Base-by-base conservation (phyloP, 169 alveolate genomes). In the Plasmodium fragile region DNA sequence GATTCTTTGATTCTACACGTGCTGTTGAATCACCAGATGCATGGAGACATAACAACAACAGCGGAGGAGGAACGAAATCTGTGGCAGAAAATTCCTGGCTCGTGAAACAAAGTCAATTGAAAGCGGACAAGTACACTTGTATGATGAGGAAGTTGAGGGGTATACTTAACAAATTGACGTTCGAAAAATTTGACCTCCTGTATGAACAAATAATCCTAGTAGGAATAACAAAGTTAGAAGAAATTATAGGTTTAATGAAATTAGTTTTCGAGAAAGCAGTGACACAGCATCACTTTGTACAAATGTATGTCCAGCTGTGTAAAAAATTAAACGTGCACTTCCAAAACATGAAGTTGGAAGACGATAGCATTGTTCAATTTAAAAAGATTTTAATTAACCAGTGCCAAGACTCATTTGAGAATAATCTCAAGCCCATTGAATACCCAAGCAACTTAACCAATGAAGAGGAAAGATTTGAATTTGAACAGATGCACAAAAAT, bases 301-400 rank as follows among this genome's bases (percentile, higher is more conserved):
- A 97, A 30, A 97, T 97, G 98, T 97, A 97, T 92, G 98, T 96
- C 25, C 98, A 97, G 78, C 92, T 97, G 22, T 97, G 98, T 81
- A 97, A 96, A 39, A 97, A 97, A 69, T 89, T 97, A 52, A 94
- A 96, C 13, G 94, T 92, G 1, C 97, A 97, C 22, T 81, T 97
- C 36, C 93, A 95, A 55, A 94, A 95, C 80, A 92, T 95, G 82
- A 91, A 92, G 70, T 32, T 52, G 7, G 92, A 78, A 28, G 96
- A 92, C 36, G 81, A 75, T 0, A 45, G 77, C 0, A 45, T 39
- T 4, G 92, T 89, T 39, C 87, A 89, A 16, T 89, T 96, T 82
- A 97, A 96, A 84, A 82, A 97, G 16, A 95, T 97, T n/a, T 82
- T 97, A 72, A 93, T 97, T 34, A 96, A 96, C 82, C 96, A 96